Evolutionary conservation across 1,284 basidiomycete species (phyloP), one percentile per base, ranked within the genome.

Genomic region (Ceraceosorus guamensis): DNA sequence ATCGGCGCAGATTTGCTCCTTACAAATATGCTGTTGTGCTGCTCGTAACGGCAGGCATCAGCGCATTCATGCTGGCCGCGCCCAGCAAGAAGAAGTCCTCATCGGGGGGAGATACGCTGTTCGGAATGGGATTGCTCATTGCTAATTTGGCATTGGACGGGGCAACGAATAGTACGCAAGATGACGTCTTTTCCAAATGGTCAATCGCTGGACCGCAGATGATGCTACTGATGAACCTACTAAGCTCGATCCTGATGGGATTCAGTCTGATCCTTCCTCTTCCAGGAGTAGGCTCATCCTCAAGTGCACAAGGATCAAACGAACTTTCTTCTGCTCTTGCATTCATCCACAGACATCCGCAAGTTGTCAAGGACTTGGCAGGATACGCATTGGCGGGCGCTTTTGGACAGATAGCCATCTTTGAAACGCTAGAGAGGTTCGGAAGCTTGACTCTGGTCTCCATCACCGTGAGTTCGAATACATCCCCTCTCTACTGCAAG

Each of bases 151-250:
- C 88, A 16, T 82, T 98, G 49, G 95, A 99, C 76, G 95, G 95
- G 24, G 85, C 89, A 43, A 88, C 87, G 55, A 97, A 98, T 79
- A 89, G 89, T n/a, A 96, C 92, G 2, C 95, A 99, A 77, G 95
- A 99, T 77, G 88, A 97, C 78, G 88, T 98, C 61, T 98, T 99
- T 77, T 80, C 83, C 41, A 84, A 85, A 78, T 75, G 65, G 45
- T 59, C 61, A 24, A 84, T 92, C 18, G 84, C 86, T 0, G 95
- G 95, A 4, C 91, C 95, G 76, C 93, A 99, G 76, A 96, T 99
- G 91, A 98, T 99, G 95, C 86, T 98, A 75, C 93, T 86, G 84
- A 96, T 96, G 78, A 93, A 93, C 76, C 71, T 86, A 33, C 86
- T 91, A 78, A 71, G 70, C 1, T 57, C 62, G 6, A 14, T 65